phyloP scores from a whole-genome alignment of 2,329 filamentous ascomycete genomes.

The Talaromyces sp. region DNA sequence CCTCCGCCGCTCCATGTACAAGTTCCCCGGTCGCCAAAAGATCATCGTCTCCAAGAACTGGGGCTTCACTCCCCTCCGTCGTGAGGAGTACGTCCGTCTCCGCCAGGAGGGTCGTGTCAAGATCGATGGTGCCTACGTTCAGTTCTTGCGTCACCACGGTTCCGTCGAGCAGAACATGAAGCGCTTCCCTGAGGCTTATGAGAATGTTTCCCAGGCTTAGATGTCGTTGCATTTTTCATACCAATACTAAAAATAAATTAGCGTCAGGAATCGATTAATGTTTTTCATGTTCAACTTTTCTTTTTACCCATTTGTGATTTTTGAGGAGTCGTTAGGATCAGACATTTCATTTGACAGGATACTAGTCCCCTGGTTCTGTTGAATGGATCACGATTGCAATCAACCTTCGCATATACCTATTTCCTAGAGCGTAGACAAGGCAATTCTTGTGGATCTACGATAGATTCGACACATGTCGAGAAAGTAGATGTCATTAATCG shows the following conservation, averaged over 20 bases:
- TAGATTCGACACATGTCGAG: no score
- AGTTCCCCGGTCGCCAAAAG: constrained; percentile 99
- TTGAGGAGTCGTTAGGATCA: constrained; percentile 12
- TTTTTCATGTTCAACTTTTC: constrained; percentile 5
- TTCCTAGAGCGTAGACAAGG: background rate
- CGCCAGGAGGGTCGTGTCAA: constrained; percentile 90
- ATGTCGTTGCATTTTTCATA: constrained; percentile 15
- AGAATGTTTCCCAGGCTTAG: constrained; percentile 45
- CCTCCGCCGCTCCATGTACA: constrained; percentile 98
- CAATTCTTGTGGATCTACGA: no score
- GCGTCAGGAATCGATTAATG: constrained; percentile 18
- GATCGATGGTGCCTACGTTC: constrained; percentile 98
- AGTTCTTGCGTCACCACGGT: constrained; percentile 97
- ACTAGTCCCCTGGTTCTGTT: background rate
- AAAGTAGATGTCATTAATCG: background rate
- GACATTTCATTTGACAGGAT: constrained; percentile 6
- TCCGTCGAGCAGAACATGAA: constrained; percentile 80
- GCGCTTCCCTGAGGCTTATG: constrained; percentile 86
- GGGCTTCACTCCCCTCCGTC: constrained; percentile 98
- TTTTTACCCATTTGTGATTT: constrained; percentile 17
- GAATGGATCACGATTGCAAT: constrained; percentile 16
- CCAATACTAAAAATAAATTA: background rate
- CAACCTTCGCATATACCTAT: background rate
- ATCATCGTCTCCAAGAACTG: constrained; percentile 99
- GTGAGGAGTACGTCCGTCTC: constrained; percentile 95